These are phyloP conservation scores for Tarenaya hassleriana DNA, from an alignment of 345 rosid species.

Conservation along the genomic window DNA sequence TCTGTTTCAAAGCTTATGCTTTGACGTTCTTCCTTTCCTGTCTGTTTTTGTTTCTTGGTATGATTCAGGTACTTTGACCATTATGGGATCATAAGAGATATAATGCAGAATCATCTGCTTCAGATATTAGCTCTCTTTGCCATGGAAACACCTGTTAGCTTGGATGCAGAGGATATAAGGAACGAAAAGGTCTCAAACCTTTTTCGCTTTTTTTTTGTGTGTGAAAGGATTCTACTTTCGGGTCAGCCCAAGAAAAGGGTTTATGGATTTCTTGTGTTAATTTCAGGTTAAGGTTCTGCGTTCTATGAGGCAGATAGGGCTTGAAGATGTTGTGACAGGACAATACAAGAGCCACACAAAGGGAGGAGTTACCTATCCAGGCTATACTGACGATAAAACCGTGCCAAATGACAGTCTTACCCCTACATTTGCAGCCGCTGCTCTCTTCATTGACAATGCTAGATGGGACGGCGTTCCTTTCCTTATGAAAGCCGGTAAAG, in stretches of 20 bases:
- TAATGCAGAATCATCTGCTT: neutral
- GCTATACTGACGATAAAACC: slow-evolving; percentile 63
- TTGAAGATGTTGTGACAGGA: slow-evolving; percentile 60
- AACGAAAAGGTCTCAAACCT: slow-evolving; percentile 54
- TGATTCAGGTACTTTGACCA: slow-evolving; percentile 1
- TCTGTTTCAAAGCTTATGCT: neutral
- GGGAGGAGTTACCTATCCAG: slow-evolving; percentile 61
- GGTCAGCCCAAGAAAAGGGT: too few relatives aligned
- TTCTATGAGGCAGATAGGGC: slow-evolving; percentile 66
- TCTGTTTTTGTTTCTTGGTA: too few relatives aligned
- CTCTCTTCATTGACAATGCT: slow-evolving; percentile 72
- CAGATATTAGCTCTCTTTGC: slow-evolving; percentile 61
- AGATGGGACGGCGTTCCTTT: slow-evolving; percentile 94
- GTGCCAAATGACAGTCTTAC: slow-evolving; percentile 71
- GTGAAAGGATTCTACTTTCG: neutral
- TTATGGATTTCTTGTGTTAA: slow-evolving; percentile 12
- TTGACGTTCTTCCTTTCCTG: too few relatives aligned
- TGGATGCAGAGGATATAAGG: slow-evolving; percentile 85
- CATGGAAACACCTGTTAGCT: slow-evolving; percentile 86
- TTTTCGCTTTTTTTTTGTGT: neutral
- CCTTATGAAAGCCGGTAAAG: slow-evolving; percentile 84
- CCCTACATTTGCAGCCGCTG: slow-evolving; percentile 85
- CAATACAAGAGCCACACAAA: slow-evolving; percentile 76
- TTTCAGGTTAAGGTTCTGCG: slow-evolving; percentile 74
- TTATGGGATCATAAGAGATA: neutral